Evolutionary conservation across 2,329 filamentous ascomycete species (phyloP).

Genomic region (Cladosporium sp.): DNA sequence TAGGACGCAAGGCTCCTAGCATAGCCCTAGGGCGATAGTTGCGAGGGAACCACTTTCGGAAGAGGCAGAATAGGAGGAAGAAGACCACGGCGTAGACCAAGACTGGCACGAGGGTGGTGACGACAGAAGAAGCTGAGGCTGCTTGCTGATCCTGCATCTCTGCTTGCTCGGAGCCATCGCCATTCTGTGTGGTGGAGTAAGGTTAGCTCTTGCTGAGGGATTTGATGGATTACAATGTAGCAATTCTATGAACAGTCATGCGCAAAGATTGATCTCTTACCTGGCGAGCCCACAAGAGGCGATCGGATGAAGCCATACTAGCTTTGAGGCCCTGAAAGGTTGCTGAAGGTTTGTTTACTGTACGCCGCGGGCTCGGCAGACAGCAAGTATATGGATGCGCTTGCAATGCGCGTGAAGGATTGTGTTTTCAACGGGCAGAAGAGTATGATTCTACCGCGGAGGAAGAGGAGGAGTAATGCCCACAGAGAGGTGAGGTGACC

Average conservation of each 20-base stretch:
- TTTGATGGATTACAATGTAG: not conserved
- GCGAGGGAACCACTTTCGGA: slow-evolving; percentile 45
- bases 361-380: not conserved
- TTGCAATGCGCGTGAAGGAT: not conserved
- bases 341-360: slow-evolving; percentile 4
- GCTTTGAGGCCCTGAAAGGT: not conserved
- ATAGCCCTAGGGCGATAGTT: slow-evolving; percentile 49
- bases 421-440: not conserved
- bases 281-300: slow-evolving; percentile 12
- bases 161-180: slow-evolving; percentile 12
- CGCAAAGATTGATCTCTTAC: not conserved
- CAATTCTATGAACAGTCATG: not conserved
- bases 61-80: slow-evolving; percentile 41
- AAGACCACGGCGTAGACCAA: slow-evolving; percentile 37
- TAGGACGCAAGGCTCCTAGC: slow-evolving; percentile 43
- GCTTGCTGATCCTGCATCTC: slow-evolving; percentile 20
- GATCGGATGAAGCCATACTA: slow-evolving; percentile 5
- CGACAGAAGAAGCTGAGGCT: slow-evolving; percentile 34
- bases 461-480: not conserved
- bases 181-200: not conserved
- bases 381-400: slow-evolving; percentile 7
- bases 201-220: not conserved
- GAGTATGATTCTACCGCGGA: not conserved
- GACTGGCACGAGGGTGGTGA: slow-evolving; percentile 40
- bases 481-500: not conserved